Conservation (phyloP, 257 asterid genomes). For the Nicotiana tomentosiformis region DNA sequence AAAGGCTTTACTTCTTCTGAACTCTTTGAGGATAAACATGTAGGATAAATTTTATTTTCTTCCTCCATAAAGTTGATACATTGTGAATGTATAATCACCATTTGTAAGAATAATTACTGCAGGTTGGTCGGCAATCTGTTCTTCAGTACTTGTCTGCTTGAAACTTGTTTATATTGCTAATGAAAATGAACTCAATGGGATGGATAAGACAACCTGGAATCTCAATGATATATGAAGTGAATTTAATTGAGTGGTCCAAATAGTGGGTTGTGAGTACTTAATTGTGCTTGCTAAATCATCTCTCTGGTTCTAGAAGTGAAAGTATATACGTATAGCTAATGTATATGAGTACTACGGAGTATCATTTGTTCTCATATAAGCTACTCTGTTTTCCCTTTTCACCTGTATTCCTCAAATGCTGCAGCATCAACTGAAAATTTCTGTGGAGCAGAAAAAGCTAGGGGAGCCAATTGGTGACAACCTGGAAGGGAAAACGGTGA, state of each 20-base stretch:
- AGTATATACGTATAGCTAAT: not conserved
- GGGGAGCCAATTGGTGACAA: constrained; percentile 90
- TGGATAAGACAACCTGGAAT: not conserved
- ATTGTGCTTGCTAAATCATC: not conserved
- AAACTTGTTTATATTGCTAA: not conserved
- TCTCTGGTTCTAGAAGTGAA: not conserved
- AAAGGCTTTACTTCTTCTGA: constrained; percentile 1
- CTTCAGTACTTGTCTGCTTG: not conserved
- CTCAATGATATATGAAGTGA: not conserved
- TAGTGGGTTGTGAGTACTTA: not conserved
- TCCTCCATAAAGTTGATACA: not conserved
- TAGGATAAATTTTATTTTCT: not conserved
- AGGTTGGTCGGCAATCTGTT: not conserved
- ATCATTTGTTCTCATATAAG: not conserved
- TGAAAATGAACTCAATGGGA: not conserved
- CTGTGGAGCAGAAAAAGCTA: constrained; percentile 58
- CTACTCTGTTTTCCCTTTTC: not conserved
- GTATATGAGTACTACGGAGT: not conserved
- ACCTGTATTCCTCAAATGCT: constrained; percentile 4
- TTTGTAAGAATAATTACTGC: not conserved
- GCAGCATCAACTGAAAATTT: constrained; percentile 65
- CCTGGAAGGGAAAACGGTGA: constrained; percentile 80
- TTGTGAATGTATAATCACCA: not conserved
- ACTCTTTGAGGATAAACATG: not conserved
- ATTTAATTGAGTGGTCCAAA: not conserved